Evolutionary conservation across 1,284 basidiomycete genomes (phyloP), one percentile per base, ranked within the genome.

Genomic region (Pisolithus thermaeus): DNA sequence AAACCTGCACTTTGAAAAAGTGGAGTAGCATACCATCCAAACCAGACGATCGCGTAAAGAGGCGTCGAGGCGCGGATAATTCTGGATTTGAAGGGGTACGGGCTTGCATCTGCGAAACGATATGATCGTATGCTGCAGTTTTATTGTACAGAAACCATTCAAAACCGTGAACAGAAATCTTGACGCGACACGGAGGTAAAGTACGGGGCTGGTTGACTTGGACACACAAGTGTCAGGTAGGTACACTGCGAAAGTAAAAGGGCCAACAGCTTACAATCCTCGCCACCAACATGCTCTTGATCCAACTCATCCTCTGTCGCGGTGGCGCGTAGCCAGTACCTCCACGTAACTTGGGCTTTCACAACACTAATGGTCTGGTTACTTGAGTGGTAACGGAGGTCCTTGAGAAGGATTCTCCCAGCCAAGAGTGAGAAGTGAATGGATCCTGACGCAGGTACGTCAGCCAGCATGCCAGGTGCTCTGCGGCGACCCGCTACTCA

Each of bases 111-210:
- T 88, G 81, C 27, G 85, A 77, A 20, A 94, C 71, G 43, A 97
- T 92, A 51, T 80, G 78, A 62, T 97, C 91, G 67, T 88, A 96
- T 5, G 91, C 84, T 3, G 90, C 80, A 1, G 90, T 94, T 50
- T 84, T 76, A 67, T 97, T 97, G 70, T 91, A 96, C 45, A 96
- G 66, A 67, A 91, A 91, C 83, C 88, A 91, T 68, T 97, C 92
- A 36, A 93, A 75, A 20, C 94, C 94, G 58, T 94, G 82, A 4
- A 90, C 63, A 7, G 83, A 83, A 25, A 92, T 65, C 48, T 87
- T 83, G 38, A 96, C 80, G 41, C 93, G 84, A 61, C 91, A 93
- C 35, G 83, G 80, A 37, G 81, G 72, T 25, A 78, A 66, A 18
- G 66, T 55, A 27, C 66, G 63, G 28, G 64, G 57, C 53, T 70